phyloP scores from a whole-genome alignment of 352 stramenopile genomes.

The Thalassiosira pacifica region DNA sequence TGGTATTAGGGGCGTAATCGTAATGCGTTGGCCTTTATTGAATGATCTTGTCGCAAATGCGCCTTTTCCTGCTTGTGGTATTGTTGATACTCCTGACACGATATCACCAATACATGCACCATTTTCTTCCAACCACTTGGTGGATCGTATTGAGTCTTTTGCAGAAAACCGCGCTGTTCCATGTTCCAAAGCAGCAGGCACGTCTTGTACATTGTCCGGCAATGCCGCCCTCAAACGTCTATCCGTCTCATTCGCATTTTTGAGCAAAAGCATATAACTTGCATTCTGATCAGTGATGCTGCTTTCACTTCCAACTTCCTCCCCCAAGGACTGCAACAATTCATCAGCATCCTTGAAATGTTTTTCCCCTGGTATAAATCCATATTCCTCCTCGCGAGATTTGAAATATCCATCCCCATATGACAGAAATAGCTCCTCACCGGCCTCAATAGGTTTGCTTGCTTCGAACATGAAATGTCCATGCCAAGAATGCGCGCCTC shows the following conservation, averaged over 20 bases:
- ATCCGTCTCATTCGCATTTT: constrained; percentile 16
- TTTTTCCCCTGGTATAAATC: constrained; percentile 52
- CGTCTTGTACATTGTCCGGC: constrained; percentile 57
- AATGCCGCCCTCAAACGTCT: constrained; percentile 60
- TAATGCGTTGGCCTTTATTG: constrained; percentile 25
- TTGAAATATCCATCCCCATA: constrained; percentile 84
- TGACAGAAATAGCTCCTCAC: constrained; percentile 74
- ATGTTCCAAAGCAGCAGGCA: constrained; percentile 23
- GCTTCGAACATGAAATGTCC: constrained; percentile 31
- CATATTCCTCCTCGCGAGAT: constrained; percentile 50
- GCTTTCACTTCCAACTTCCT: constrained; percentile 2
- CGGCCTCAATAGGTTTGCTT: constrained; percentile 49
- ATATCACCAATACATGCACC: constrained; percentile 80
- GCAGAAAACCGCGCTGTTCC: constrained; percentile 56
- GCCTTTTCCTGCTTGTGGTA: constrained; percentile 69
- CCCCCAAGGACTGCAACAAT: constrained; percentile 46
- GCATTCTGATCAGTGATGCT: too few species aligned
- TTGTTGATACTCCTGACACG: constrained; percentile 54
- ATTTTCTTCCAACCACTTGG: constrained; percentile 70
- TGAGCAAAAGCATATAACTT: constrained; percentile 45
- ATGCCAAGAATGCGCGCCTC: constrained; percentile 44
- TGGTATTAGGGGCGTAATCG: constrained; percentile 47
- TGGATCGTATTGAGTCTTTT: constrained; percentile 49
- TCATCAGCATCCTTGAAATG: constrained; percentile 62
- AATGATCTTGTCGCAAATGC: constrained; percentile 75